A percentile compares a stretch with the other conserved stretches of the same genome.
phyloP scores from a whole-genome alignment of 2,329 filamentous ascomycete species.

The Incumbomyces lentus region DNA sequence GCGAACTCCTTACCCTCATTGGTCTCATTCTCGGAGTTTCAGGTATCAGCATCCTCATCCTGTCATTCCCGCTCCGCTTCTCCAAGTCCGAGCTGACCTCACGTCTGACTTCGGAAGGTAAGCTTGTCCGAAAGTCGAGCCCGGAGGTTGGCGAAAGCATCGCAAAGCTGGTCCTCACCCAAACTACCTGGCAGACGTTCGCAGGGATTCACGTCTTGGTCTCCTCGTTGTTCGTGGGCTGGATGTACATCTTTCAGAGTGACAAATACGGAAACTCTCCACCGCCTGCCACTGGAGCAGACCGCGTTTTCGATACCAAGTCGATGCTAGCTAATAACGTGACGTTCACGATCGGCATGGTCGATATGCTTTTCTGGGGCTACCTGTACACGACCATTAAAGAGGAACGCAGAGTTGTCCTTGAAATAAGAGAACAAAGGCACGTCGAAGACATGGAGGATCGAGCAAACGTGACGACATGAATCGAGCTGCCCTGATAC shows the following conservation, averaged over 20 bases:
- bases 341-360: conserved; percentile 14
- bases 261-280: not conserved
- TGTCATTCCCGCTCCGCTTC: conserved; percentile 12
- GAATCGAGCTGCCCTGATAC: not conserved
- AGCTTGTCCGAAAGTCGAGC: not conserved
- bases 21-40: conserved; percentile 12
- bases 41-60: conserved; percentile 13
- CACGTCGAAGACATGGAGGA: conserved; percentile 13
- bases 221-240: conserved; percentile 11
- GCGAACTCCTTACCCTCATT: conserved; percentile 15
- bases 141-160: conserved; percentile 13
- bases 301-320: not conserved
- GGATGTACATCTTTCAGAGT: conserved; percentile 18
- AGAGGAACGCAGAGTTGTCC: conserved; percentile 17
- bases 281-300: not conserved
- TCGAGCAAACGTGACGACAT: conserved; percentile 2
- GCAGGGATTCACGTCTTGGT: conserved; percentile 14
- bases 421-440: conserved; percentile 10
- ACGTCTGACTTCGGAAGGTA: not conserved
- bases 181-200: conserved; percentile 16
- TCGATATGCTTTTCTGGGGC: conserved; percentile 22
- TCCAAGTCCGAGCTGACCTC: conserved; percentile 8
- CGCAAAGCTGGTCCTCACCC: conserved; percentile 13
- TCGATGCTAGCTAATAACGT: conserved; percentile 16
- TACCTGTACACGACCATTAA: conserved; percentile 20